These are phyloP conservation scores for Prinsepia uniflora DNA, from an alignment of 306 rosid species.

Conservation along the genomic window DNA sequence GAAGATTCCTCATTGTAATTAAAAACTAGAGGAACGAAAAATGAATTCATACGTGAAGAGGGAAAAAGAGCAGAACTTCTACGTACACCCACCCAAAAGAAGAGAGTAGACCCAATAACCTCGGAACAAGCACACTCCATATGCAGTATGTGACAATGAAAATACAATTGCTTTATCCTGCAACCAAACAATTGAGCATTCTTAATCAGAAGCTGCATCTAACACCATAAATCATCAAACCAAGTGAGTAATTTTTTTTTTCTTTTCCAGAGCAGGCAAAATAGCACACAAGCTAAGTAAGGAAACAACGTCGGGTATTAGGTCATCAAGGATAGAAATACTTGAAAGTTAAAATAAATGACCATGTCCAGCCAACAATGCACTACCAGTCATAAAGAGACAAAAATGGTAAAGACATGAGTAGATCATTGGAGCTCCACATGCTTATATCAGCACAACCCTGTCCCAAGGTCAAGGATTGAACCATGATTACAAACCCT, in stretches of 20 bases:
- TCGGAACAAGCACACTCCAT: constrained; percentile 75
- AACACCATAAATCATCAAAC: constrained; percentile 20
- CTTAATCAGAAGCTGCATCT: constrained; percentile 28
- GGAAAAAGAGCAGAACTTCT: constrained; percentile 60
- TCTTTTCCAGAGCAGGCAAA: neutral
- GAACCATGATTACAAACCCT: neutral
- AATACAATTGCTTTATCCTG: constrained; percentile 84
- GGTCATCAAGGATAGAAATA: too few species aligned
- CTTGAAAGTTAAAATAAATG: neutral
- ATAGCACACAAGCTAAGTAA: neutral
- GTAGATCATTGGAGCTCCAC: neutral
- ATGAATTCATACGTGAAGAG: constrained; percentile 60
- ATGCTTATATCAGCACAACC: neutral
- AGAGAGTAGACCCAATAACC: constrained; percentile 92
- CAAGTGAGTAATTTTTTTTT: neutral
- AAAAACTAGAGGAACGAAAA: neutral
- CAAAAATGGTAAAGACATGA: neutral
- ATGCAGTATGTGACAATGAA: constrained; percentile 82
- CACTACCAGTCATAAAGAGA: neutral
- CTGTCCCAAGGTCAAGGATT: neutral
- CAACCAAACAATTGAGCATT: constrained; percentile 30
- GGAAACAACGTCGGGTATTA: neutral
- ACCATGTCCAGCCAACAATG: neutral
- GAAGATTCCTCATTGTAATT: neutral
- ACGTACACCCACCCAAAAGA: constrained; percentile 37